phyloP scores from a whole-genome alignment of 768 basidiomycete genomes.

The Strobilomyces dryophilus region DNA sequence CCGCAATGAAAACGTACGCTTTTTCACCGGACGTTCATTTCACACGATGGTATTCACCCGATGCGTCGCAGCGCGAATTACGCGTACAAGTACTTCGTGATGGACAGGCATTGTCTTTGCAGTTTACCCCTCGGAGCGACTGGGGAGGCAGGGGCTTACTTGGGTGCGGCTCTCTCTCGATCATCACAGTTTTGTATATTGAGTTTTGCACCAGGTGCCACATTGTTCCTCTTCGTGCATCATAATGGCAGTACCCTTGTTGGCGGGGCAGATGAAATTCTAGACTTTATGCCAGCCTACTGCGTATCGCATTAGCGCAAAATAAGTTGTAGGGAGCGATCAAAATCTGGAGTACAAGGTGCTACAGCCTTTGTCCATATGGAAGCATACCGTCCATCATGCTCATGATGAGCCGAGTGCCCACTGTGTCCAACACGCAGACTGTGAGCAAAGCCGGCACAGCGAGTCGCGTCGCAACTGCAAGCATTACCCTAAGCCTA shows the following conservation, averaged over 20 bases:
- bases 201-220: constrained; percentile 44
- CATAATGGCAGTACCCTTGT: not conserved
- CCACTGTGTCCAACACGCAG: too few species aligned
- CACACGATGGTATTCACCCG: not conserved
- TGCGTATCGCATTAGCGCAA: not conserved
- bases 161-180: constrained; percentile 48
- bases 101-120: constrained; percentile 42
- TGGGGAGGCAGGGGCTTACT: constrained; percentile 89
- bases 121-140: constrained; percentile 63
- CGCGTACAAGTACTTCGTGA: constrained; percentile 54
- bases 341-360: not conserved
- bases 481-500: too few species aligned
- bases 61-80: constrained; percentile 48
- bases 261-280: not conserved
- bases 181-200: constrained; percentile 1
- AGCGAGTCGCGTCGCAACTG: too few species aligned
- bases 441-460: too few species aligned
- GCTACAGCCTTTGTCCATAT: constrained; percentile 11
- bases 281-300: not conserved
- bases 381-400: constrained; percentile 15
- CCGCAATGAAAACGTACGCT: constrained; percentile 72
- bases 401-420: too few species aligned
- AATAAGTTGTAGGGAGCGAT: not conserved
- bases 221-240: constrained; percentile 47
- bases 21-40: not conserved